These are phyloP conservation scores for Neoscytalidium dimidiatum DNA, from an alignment of 2,329 filamentous ascomycete species.

Conservation along the genomic window DNA sequence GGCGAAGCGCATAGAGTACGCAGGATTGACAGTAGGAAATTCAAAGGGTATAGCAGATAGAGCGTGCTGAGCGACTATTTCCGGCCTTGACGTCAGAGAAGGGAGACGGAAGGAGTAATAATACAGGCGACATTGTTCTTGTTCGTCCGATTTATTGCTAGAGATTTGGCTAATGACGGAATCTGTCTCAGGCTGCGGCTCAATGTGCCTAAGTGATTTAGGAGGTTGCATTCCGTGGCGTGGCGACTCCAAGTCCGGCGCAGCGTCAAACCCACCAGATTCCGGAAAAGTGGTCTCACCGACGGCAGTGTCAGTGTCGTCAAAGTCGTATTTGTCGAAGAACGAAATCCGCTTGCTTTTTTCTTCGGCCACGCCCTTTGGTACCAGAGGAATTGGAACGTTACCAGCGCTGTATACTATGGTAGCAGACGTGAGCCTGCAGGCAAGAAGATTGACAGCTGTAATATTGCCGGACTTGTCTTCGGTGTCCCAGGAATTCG, in stretches of 20 bases:
- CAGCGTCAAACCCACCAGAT: constrained; percentile 29
- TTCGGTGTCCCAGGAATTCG: constrained; percentile 67
- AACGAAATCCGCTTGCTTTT: constrained; percentile 44
- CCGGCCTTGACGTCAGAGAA: constrained; percentile 52
- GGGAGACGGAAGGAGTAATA: constrained; percentile 64
- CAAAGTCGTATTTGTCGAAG: constrained; percentile 45
- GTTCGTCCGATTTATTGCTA: constrained; percentile 40
- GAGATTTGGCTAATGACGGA: background rate
- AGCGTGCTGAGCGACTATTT: constrained; percentile 67
- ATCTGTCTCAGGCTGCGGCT: background rate
- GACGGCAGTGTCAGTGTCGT: constrained; percentile 28
- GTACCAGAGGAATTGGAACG: constrained; percentile 53
- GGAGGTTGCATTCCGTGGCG: constrained; percentile 24
- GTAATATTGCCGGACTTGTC: constrained; percentile 33
- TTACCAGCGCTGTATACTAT: constrained; percentile 67
- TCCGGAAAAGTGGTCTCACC: background rate
- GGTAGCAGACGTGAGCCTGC: constrained; percentile 66
- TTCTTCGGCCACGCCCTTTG: constrained; percentile 18
- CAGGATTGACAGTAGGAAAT: constrained; percentile 62
- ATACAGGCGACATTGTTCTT: constrained; percentile 69
- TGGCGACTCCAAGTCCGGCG: constrained; percentile 24
- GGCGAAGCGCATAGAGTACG: constrained; percentile 57
- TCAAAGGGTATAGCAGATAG: constrained; percentile 67
- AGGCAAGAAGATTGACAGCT: constrained; percentile 65
- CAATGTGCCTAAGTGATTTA: background rate